Evolutionary conservation across 169 alveolate species (phyloP).

Genomic region (Cryptosporidium baileyi): DNA sequence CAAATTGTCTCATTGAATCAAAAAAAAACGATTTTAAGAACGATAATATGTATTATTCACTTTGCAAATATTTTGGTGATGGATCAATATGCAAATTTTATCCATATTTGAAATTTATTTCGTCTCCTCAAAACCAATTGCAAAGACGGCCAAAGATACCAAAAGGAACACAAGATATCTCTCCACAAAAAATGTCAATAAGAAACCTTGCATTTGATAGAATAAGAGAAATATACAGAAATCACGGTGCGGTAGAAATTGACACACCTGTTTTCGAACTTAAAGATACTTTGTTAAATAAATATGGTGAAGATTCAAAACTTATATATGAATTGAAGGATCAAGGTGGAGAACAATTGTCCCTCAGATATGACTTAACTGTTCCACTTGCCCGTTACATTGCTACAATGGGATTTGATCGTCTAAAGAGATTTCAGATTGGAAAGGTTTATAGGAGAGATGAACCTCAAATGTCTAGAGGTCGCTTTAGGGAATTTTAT

Average conservation of each 20-base stretch:
- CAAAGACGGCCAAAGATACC: constrained; percentile 88
- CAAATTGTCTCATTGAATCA: background rate
- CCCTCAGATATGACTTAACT: constrained; percentile 95
- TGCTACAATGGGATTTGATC: constrained; percentile 85
- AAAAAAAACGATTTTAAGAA: background rate
- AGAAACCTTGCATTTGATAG: constrained; percentile 85
- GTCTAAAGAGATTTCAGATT: constrained; percentile 92
- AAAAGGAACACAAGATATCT: constrained; percentile 93
- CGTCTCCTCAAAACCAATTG: constrained; percentile 72
- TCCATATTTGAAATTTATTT: background rate
- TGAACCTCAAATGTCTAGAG: constrained; percentile 94
- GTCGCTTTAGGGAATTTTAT: constrained; percentile 95
- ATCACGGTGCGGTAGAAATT: constrained; percentile 95
- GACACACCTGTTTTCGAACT: constrained; percentile 98
- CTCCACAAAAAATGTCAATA: constrained; percentile 91
- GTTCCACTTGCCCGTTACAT: constrained; percentile 96
- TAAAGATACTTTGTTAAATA: constrained; percentile 92
- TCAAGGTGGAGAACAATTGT: constrained; percentile 96
- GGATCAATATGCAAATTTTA: background rate
- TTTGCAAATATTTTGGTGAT: background rate
- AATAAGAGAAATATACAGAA: constrained; percentile 85
- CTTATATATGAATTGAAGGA: constrained; percentile 94
- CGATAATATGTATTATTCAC: background rate
- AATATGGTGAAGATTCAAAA: constrained; percentile 96
- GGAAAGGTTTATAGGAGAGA: constrained; percentile 98